Evolutionary conservation across 1,284 basidiomycete species (phyloP).

Genomic region (Boletus smithii): DNA sequence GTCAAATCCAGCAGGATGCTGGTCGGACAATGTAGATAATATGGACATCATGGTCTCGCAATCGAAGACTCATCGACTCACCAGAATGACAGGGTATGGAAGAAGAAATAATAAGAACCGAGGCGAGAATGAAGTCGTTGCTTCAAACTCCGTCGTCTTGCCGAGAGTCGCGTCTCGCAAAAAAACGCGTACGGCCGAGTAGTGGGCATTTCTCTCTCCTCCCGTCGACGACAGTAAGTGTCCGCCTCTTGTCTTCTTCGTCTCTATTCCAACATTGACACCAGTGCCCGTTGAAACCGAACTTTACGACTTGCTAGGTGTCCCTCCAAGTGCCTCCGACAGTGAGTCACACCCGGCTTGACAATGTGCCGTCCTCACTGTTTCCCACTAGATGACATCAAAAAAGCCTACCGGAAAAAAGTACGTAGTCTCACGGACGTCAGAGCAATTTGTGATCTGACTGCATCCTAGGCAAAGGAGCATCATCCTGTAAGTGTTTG

Average conservation of each 20-base stretch:
- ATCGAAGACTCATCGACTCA: constrained; percentile 18
- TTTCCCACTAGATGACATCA: constrained; percentile 68
- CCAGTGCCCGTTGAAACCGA: constrained; percentile 71
- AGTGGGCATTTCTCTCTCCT: constrained; percentile 16
- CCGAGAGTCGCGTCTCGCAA: constrained; percentile 29
- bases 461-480: constrained; percentile 66
- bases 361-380: constrained; percentile 10
- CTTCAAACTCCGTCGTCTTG: constrained; percentile 34
- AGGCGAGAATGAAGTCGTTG: background rate
- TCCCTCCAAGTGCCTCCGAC: constrained; percentile 65
- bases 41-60: constrained; percentile 48
- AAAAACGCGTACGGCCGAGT: constrained; percentile 28
- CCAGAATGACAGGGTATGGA: constrained; percentile 10
- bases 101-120: no score
- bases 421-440: constrained; percentile 38
- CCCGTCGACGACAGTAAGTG: constrained; percentile 26
- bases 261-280: constrained; percentile 7
- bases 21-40: constrained; percentile 89
- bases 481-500: constrained; percentile 77
- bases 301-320: constrained; percentile 79
- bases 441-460: constrained; percentile 25
- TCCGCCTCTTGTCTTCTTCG: background rate
- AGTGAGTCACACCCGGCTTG: constrained; percentile 40
- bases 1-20: constrained; percentile 40
- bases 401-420: constrained; percentile 90